Conservation (phyloP, 768 basidiomycete genomes). For the Clitopilus passeckerianus region DNA sequence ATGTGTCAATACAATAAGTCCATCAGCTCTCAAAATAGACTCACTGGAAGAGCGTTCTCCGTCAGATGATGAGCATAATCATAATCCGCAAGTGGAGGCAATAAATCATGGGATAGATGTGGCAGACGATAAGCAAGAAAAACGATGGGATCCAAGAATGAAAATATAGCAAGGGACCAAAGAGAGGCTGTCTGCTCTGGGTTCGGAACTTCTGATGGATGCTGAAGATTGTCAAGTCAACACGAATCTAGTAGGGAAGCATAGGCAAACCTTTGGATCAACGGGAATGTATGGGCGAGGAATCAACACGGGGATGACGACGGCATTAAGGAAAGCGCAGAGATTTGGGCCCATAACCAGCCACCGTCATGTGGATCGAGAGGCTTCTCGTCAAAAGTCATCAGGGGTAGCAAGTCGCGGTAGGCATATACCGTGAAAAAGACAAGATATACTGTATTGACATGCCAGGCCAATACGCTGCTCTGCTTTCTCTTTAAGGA, state of each 20-base stretch:
- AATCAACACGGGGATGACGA: slow-evolving; percentile 47
- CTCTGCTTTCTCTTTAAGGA: slow-evolving; percentile 31
- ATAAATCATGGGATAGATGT: slow-evolving; percentile 45
- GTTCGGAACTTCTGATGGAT: slow-evolving; percentile 27
- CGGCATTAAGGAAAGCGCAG: slow-evolving; percentile 36
- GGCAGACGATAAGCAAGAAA: slow-evolving; percentile 38
- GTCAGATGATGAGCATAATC: slow-evolving; percentile 32
- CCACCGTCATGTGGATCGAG: slow-evolving; percentile 42
- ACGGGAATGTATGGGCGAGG: slow-evolving; percentile 57
- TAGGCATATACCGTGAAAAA: slow-evolving; percentile 46
- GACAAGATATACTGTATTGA: slow-evolving; percentile 41
- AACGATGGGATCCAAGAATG: slow-evolving; percentile 52
- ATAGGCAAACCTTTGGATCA: slow-evolving; percentile 35
- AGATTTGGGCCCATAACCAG: slow-evolving; percentile 50
- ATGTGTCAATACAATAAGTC: not conserved
- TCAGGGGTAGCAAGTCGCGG: slow-evolving; percentile 56
- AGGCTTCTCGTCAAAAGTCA: slow-evolving; percentile 46
- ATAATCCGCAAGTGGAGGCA: slow-evolving; percentile 63
- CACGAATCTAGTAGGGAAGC: not conserved
- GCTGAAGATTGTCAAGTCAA: slow-evolving; percentile 14
- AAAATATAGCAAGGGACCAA: slow-evolving; percentile 37
- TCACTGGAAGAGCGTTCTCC: slow-evolving; percentile 22
- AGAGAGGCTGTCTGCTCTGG: slow-evolving; percentile 51
- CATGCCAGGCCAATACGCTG: slow-evolving; percentile 34
- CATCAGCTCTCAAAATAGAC: slow-evolving; percentile 20